Evolutionary conservation across 2,329 filamentous ascomycete species (phyloP).

Genomic region (Diaporthe helianthi): DNA sequence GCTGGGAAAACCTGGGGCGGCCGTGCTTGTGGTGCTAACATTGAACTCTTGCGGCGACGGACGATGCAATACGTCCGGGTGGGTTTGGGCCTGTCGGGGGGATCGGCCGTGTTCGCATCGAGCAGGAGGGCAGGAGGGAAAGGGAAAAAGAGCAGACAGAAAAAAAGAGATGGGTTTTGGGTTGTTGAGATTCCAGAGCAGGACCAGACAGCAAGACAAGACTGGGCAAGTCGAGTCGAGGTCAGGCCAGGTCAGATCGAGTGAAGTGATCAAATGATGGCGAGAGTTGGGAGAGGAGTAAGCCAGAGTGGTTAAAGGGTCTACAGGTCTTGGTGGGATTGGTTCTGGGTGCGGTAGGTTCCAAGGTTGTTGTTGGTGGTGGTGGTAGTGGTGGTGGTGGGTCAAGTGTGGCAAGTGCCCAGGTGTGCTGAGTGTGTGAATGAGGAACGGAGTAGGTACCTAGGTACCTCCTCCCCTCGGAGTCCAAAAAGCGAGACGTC

Average conservation of each 20-base stretch:
- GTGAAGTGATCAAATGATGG: slow-evolving; percentile 7
- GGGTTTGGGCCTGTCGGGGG: slow-evolving; percentile 5
- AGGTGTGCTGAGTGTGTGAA: neutral
- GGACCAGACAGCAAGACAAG: neutral
- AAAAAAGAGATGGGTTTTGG: neutral
- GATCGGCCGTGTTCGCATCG: neutral
- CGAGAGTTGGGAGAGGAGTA: neutral
- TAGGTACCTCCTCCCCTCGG: neutral
- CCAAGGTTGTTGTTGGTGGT: too few relatives aligned
- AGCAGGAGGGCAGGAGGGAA: neutral
- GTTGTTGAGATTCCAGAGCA: neutral
- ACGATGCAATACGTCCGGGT: neutral
- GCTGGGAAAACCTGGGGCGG: neutral
- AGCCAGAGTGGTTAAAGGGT: neutral
- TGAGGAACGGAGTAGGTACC: neutral
- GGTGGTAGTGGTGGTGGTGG: neutral
- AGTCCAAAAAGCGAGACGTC: neutral
- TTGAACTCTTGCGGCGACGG: neutral
- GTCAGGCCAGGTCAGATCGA: neutral
- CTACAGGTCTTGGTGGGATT: slow-evolving; percentile 8
- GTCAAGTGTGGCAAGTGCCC: too few relatives aligned
- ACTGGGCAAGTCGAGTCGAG: neutral
- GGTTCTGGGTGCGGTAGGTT: neutral
- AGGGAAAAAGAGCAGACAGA: neutral
- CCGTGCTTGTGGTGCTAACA: neutral